Evolutionary conservation across 1,284 basidiomycete species (phyloP).

Genomic region (Ceratobasidium sp.): DNA sequence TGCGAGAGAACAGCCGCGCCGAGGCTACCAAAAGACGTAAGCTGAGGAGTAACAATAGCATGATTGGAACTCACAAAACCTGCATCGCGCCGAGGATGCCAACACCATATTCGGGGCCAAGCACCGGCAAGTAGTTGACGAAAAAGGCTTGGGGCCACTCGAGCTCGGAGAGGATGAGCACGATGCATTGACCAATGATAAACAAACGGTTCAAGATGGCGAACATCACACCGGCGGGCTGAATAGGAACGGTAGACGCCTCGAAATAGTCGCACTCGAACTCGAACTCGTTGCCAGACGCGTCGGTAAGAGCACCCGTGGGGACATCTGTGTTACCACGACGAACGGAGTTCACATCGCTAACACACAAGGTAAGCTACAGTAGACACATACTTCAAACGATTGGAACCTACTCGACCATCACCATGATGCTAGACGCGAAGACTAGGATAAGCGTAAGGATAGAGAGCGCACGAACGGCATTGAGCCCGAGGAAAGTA

Average conservation of each 20-base stretch:
- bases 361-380: constrained; percentile 43
- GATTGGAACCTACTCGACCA: constrained; percentile 67
- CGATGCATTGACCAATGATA: constrained; percentile 80
- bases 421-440: constrained; percentile 79
- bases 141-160: constrained; percentile 82
- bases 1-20: constrained; percentile 86
- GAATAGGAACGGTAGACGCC: constrained; percentile 68
- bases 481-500: constrained; percentile 82
- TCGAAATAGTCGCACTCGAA: constrained; percentile 50
- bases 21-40: constrained; percentile 60
- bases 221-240: constrained; percentile 89
- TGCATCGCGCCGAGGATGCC: constrained; percentile 87
- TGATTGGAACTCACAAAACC: constrained; percentile 68
- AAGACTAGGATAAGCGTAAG: constrained; percentile 78
- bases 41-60: constrained; percentile 19
- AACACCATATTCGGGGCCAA: constrained; percentile 84
- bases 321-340: constrained; percentile 45
- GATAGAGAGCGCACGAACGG: constrained; percentile 80
- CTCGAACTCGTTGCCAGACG: constrained; percentile 40
- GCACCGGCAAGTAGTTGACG: constrained; percentile 83
- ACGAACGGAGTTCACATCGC: constrained; percentile 82
- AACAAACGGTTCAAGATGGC: constrained; percentile 84
- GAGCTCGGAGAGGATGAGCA: constrained; percentile 81
- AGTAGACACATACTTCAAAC: neutral
- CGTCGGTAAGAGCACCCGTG: constrained; percentile 31